Conservation (phyloP, 768 basidiomycete species). For the Phlebiopsis flavidoalba region DNA sequence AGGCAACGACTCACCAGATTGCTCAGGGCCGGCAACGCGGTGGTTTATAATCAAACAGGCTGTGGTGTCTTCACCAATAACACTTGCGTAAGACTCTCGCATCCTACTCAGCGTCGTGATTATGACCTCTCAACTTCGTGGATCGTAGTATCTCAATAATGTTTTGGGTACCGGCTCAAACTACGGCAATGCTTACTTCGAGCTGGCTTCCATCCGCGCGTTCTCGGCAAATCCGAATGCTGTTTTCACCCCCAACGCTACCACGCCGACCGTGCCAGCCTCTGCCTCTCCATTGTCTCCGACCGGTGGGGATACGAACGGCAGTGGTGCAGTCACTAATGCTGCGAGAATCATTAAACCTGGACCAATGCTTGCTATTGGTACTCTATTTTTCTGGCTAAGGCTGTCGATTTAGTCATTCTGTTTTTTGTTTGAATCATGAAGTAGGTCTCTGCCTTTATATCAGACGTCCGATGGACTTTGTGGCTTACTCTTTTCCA, state of each 20-base stretch:
- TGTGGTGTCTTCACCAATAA: constrained; percentile 36
- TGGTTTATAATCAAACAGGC: constrained; percentile 33
- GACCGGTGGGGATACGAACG: too few relatives aligned
- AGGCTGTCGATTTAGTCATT: neutral
- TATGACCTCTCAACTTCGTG: neutral
- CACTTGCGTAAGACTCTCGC: constrained; percentile 30
- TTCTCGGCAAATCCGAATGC: constrained; percentile 29
- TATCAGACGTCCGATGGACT: too few relatives aligned
- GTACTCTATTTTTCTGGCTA: neutral
- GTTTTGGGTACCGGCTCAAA: constrained; percentile 42
- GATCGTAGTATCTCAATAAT: constrained; percentile 19
- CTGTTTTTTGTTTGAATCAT: too few relatives aligned
- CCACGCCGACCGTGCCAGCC: neutral
- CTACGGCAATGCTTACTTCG: constrained; percentile 52
- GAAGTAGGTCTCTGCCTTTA: too few relatives aligned
- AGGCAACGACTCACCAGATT: neutral
- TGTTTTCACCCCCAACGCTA: neutral
- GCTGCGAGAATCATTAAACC: neutral
- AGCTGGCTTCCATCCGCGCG: constrained; percentile 53
- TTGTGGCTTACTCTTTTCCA: too few relatives aligned
- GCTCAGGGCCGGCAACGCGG: constrained; percentile 44
- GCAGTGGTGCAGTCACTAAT: neutral
- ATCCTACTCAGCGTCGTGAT: neutral
- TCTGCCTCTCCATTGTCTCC: neutral
- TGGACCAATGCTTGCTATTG: neutral